Percentiles rank a stretch among this genome's conserved stretches.
phyloP scores from a whole-genome alignment of 345 rosid genomes.

The Linum lewisii region DNA sequence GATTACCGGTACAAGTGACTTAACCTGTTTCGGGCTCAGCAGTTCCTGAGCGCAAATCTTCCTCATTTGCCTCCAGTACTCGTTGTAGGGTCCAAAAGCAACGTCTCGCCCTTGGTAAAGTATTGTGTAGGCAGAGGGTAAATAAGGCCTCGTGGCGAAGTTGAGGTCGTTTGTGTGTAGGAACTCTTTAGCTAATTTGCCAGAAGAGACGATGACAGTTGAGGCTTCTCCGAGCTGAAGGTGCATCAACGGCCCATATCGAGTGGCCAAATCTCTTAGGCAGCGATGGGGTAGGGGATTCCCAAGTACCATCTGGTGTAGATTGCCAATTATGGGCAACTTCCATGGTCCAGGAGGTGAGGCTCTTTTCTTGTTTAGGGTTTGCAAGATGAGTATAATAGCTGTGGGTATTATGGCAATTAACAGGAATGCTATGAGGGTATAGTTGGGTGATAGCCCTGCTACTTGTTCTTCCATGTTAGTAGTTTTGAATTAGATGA shows the following conservation, averaged over 20 bases:
- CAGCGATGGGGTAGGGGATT: background rate
- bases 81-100: background rate
- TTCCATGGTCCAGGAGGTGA: too few species aligned
- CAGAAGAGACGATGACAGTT: background rate
- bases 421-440: too few species aligned
- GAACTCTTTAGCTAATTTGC: background rate
- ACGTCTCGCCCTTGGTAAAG: background rate
- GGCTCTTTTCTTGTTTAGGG: too few species aligned
- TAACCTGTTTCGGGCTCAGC: background rate
- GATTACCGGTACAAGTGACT: background rate
- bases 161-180: background rate
- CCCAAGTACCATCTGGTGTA: background rate
- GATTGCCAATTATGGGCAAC: too few species aligned
- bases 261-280: background rate
- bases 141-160: background rate
- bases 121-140: background rate
- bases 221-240: background rate
- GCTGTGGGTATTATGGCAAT: too few species aligned
- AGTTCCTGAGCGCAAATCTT: background rate
- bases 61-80: background rate
- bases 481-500: too few species aligned
- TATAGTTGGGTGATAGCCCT: too few species aligned
- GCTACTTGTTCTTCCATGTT: too few species aligned
- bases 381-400: too few species aligned
- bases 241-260: background rate